These are phyloP conservation scores for Podaxis sp. DNA, from an alignment of 768 basidiomycete species.

Conservation along the genomic window DNA sequence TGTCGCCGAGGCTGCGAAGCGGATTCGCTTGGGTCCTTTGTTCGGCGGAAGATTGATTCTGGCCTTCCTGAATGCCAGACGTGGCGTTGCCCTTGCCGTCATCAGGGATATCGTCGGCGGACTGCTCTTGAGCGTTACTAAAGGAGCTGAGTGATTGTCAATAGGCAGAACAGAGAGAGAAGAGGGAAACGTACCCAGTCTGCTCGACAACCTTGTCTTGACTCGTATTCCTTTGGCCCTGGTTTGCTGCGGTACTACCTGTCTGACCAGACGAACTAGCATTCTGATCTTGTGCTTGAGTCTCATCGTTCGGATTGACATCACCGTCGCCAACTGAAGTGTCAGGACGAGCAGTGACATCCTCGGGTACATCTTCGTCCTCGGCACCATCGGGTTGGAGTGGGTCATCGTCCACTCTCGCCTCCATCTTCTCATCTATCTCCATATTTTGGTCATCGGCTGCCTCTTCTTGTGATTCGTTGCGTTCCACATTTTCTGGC, in stretches of 20 bases:
- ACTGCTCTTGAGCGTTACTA: conserved; percentile 14
- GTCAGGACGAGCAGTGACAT: conserved; percentile 42
- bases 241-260: conserved; percentile 10
- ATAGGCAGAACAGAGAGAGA: neutral
- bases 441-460: conserved; percentile 33
- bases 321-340: conserved; percentile 41
- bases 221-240: conserved; percentile 17
- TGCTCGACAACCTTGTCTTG: conserved; percentile 30
- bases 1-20: conserved; percentile 80
- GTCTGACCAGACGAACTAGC: conserved; percentile 24
- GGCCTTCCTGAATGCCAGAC: conserved; percentile 47
- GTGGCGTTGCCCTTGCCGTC: conserved; percentile 30
- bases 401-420: conserved; percentile 32
- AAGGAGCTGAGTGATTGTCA: conserved; percentile 13
- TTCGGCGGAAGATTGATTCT: conserved; percentile 38
- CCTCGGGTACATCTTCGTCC: conserved; percentile 30
- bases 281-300: conserved; percentile 17
- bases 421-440: conserved; percentile 26
- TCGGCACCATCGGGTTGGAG: conserved; percentile 28
- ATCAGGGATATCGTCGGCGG: conserved; percentile 17
- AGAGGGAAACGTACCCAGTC: conserved; percentile 30
- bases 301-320: conserved; percentile 30
- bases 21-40: conserved; percentile 47
- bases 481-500: conserved; percentile 50
- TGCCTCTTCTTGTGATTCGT: conserved; percentile 29